Base-by-base conservation (phyloP, 768 basidiomycete genomes). In the Mycena filopes region DNA sequence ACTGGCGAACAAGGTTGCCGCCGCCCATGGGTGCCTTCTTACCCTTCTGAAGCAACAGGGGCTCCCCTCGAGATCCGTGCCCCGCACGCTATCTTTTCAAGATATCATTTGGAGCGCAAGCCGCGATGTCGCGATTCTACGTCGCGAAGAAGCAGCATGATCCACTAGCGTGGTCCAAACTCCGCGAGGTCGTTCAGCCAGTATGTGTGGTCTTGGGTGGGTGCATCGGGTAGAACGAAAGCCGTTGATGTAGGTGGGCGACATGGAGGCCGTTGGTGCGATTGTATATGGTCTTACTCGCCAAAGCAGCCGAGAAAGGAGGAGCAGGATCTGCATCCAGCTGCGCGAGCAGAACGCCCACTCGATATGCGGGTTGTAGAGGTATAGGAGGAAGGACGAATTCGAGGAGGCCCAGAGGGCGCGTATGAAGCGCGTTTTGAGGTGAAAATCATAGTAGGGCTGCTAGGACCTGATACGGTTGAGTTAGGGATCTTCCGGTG, bases 101-200 rank as follows among this genome's bases (percentile, higher is more conserved):
- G 68, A 91, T 86, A 26, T 79, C 65, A 77, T 91, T 85, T 18
- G 69, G 57, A 99, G 79, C 47, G 96, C 84, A 60, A 99, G 79
- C 21, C 86, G 86, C 18, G 90, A 83, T 47, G 83, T 76, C 1
- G 78, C 72, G 18, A 65, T 94, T 86, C 76, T 99, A 97, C 6
- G 96, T 98, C 3, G 95, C 93, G 65, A 99, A 94, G 76, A 96
- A 96, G 3, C 74, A 99, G 85, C 84, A 97, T 93, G 81, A 89
- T 90, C 73, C 94, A 92, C 72, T 99, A 96, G 26, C 96, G 84
- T 58, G 86, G 83, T 3, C 84, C 89, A 70, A 99, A 95, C 1
- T 89, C 82, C 0, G 89, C 89, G 43, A 98, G 87, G 79, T 98
- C 96, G 60, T 86, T 87, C 16, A 96, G 84, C 97, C 97, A 99